Base-by-base conservation (phyloP, 2,329 filamentous ascomycete genomes). In the Chalara sp. region DNA sequence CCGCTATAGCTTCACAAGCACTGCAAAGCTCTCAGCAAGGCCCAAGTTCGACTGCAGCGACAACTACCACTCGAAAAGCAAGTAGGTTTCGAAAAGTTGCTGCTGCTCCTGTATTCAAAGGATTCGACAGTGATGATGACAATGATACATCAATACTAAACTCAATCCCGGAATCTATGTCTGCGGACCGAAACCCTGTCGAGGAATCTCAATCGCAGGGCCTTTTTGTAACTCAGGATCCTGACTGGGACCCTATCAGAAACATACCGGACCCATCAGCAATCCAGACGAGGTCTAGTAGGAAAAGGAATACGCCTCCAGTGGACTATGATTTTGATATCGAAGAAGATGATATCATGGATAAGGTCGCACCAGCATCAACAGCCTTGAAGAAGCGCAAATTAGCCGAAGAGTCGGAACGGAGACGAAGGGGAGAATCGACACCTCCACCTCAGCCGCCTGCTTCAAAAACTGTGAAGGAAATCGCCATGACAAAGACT, bases 341-440 rank as follows among this genome's bases (percentile, higher is more conserved):
- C 33, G 56, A 58, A 50, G 59, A 63, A 37, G 53, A 60, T 51
- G 79, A 86, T 43, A 68, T 86, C 6, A 80, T 92, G 65, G 83
- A 89, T 11, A 75, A 78, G 28, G 78, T 96, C 50, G 82, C 91
- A 1, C 87, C 90, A 0, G 88, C 84, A 1, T 83, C 87, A 4
- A 82, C 86, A 31, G 83, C 83, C 5, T 80, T 90, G 63, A 97
- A 95, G 66, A 81, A 84, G n/a, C 83, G 86, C 28, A 83, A 85
- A 30, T 74, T 88, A 21, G 83, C 80, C 54, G 76, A 76, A 47
- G 76, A 78, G 43, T 69, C 76, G 56, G 71, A 76, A 32, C 72
- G 76, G 3, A 58, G 71, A 6, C 64, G 69, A 32, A 62, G 66
- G 44, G 62, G 65, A 49, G 56, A 62, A 44, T 53, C 62, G 41